These are phyloP conservation scores for Tetradesmus obliquus DNA, from an alignment of 139 green algal genomes.

Conservation along the genomic window DNA sequence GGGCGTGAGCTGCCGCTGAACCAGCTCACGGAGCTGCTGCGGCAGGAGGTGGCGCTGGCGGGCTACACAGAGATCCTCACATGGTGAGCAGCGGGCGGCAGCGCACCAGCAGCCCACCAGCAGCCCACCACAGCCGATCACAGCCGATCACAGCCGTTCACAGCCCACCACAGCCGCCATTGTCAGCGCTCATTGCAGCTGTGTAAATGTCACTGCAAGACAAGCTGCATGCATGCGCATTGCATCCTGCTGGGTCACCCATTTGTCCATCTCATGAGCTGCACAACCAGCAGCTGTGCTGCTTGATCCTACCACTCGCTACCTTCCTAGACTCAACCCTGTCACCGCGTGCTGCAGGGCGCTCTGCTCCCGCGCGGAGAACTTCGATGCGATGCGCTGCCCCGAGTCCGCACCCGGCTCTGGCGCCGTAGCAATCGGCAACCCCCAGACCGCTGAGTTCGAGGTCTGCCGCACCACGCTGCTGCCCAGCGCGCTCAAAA, in stretches of 20 bases:
- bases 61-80: slow-evolving; percentile 90
- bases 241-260: no score
- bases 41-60: slow-evolving; percentile 85
- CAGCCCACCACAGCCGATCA: no score
- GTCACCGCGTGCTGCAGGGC: slow-evolving; percentile 63
- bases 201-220: background rate
- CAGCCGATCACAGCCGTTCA: no score
- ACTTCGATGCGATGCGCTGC: slow-evolving; percentile 83
- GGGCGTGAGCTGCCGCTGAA: slow-evolving; percentile 94
- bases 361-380: slow-evolving; percentile 91
- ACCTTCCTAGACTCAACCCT: background rate
- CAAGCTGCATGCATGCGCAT: no score
- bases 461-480: slow-evolving; percentile 83
- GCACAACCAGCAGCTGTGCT: no score
- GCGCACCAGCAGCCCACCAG: background rate
- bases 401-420: slow-evolving; percentile 73
- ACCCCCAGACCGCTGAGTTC: slow-evolving; percentile 96
- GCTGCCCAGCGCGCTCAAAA: slow-evolving; percentile 91
- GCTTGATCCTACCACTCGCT: no score
- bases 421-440: slow-evolving; percentile 90
- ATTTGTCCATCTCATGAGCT: no score
- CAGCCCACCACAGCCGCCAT: no score
- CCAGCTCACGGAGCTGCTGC: slow-evolving; percentile 89
- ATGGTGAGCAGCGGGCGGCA: slow-evolving; percentile 51
- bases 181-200: background rate